These are phyloP conservation scores for Sugiyamaella xylanicola DNA, from an alignment of 1,139 yeast genomes.

Conservation along the genomic window DNA sequence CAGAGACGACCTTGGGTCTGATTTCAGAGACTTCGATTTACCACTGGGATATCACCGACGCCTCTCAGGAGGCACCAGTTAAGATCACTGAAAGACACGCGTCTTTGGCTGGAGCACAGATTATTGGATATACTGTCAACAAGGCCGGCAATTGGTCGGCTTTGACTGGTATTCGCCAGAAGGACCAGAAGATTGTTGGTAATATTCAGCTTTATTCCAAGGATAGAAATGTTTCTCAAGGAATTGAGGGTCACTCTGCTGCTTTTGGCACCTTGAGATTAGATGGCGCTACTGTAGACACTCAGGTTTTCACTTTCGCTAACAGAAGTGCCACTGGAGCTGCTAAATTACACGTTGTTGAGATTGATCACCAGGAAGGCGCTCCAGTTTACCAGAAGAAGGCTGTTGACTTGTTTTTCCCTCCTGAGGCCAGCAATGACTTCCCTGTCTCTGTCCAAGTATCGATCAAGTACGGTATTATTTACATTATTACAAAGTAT, in stretches of 20 bases:
- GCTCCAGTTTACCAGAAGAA: conserved; percentile 88
- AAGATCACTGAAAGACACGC: conserved; percentile 84
- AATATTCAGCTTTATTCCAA: conserved; percentile 90
- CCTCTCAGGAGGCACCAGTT: conserved; percentile 75
- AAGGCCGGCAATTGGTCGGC: conserved; percentile 90
- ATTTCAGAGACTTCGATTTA: conserved; percentile 76
- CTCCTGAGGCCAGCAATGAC: conserved; percentile 94
- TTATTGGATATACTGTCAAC: conserved; percentile 87
- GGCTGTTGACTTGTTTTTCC: conserved; percentile 91
- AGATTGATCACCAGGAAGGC: conserved; percentile 88
- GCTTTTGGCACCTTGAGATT: conserved; percentile 76
- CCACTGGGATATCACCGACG: conserved; percentile 84
- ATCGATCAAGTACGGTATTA: conserved; percentile 80
- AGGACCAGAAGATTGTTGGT: conserved; percentile 93
- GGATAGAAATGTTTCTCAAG: conserved; percentile 89
- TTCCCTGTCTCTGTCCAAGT: conserved; percentile 95
- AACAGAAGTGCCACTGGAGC: conserved; percentile 77
- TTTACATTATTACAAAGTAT: conserved; percentile 88
- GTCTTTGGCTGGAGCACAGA: conserved; percentile 76
- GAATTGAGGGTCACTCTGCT: conserved; percentile 97
- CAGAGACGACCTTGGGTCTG: conserved; percentile 72
- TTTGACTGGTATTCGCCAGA: conserved; percentile 92
- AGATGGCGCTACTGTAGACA: conserved; percentile 72
- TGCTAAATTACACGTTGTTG: conserved; percentile 87
- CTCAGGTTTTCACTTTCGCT: conserved; percentile 85